Percentiles rank a stretch among this genome's conserved stretches.
These are phyloP conservation scores for Puccinia triticina DNA, from an alignment of 1,284 basidiomycete species.

Conservation along the genomic window DNA sequence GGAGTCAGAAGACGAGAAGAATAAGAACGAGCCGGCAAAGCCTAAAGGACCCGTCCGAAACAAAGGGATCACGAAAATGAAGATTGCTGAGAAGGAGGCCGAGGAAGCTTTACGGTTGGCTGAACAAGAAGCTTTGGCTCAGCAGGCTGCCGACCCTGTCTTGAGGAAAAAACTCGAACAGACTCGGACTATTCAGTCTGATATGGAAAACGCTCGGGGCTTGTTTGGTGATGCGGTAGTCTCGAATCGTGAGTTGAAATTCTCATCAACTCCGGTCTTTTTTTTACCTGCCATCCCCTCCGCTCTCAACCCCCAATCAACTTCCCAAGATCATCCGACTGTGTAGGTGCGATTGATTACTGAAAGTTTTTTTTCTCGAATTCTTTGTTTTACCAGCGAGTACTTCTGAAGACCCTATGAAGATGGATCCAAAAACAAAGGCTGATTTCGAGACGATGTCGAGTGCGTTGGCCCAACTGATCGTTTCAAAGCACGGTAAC, in stretches of 20 bases:
- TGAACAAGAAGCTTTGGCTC: conserved; percentile 25
- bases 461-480: conserved; percentile 22
- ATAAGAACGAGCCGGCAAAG: conserved; percentile 17
- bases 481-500: conserved; percentile 44
- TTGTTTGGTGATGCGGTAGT: conserved; percentile 49
- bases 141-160: conserved; percentile 32
- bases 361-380: not conserved
- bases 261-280: not conserved
- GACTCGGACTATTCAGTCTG: conserved; percentile 32
- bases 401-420: conserved; percentile 38
- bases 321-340: not conserved
- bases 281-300: not conserved
- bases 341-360: not conserved
- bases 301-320: not conserved
- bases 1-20: conserved; percentile 7
- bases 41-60: conserved; percentile 42
- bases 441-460: conserved; percentile 49
- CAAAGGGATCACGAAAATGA: conserved; percentile 49
- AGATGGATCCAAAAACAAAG: conserved; percentile 47
- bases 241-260: conserved; percentile 16
- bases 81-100: conserved; percentile 49
- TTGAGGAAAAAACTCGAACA: conserved; percentile 40
- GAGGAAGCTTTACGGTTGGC: conserved; percentile 43
- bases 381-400: not conserved
- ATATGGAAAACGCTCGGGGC: conserved; percentile 48